A percentile compares a stretch with the other conserved stretches of the same genome.
phyloP scores from a whole-genome alignment of 768 basidiomycete genomes.

The Termitomyces eurrhizus region DNA sequence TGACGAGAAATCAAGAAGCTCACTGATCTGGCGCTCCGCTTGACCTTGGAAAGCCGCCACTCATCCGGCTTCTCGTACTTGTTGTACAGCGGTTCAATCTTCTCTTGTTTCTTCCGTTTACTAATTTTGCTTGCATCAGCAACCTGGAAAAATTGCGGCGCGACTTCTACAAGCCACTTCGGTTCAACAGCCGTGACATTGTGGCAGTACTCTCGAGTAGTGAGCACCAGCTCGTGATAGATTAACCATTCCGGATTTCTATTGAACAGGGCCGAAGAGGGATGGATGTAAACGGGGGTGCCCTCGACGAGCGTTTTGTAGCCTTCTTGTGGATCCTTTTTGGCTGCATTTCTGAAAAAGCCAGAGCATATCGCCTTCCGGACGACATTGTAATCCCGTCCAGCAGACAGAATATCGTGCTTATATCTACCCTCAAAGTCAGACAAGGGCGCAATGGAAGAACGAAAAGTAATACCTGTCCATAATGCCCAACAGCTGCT shows the following conservation, averaged over 20 bases:
- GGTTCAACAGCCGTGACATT: conserved; percentile 96
- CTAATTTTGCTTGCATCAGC: conserved; percentile 98
- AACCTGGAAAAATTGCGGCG: conserved; percentile 98
- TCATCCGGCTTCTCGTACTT: conserved; percentile 94
- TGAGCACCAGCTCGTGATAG: conserved; percentile 94
- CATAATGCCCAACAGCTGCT: conserved; percentile 98
- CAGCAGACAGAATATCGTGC: conserved; percentile 92
- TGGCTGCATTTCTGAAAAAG: conserved; percentile 97
- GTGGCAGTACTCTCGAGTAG: conserved; percentile 93
- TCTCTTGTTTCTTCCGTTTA: conserved; percentile 93
- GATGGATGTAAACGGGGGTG: conserved; percentile 99
- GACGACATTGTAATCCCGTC: conserved; percentile 88
- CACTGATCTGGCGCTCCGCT: conserved; percentile 83
- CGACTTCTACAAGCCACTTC: conserved; percentile 97
- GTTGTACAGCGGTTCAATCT: conserved; percentile 95
- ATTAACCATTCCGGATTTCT: conserved; percentile 94
- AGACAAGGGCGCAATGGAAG: background rate
- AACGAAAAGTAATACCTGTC: conserved; percentile 61
- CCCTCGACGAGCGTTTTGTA: conserved; percentile 98
- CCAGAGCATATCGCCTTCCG: conserved; percentile 96
- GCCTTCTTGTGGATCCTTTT: conserved; percentile 97
- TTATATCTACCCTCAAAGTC: conserved; percentile 64
- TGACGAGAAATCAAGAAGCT: conserved; percentile 15
- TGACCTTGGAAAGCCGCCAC: conserved; percentile 92
- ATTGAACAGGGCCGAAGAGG: conserved; percentile 95